These are phyloP conservation scores for Scheffersomyces ergatensis DNA, from an alignment of 805 yeast species.

Conservation along the genomic window DNA sequence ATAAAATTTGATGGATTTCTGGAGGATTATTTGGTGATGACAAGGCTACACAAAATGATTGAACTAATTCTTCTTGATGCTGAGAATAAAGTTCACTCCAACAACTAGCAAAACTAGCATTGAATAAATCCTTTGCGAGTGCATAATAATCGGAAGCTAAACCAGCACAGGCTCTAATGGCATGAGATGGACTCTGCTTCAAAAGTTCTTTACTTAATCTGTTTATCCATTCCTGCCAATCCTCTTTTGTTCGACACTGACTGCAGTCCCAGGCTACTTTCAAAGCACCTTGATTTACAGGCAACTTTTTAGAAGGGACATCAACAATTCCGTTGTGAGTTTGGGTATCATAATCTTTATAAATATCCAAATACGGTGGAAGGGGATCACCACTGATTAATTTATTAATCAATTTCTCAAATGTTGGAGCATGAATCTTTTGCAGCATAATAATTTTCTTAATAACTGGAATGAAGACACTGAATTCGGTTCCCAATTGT, in stretches of 20 bases:
- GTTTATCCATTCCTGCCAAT: constrained; percentile 98
- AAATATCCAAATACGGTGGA: constrained; percentile 71
- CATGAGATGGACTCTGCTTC: constrained; percentile 92
- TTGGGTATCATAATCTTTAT: constrained; percentile 51
- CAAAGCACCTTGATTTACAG: constrained; percentile 61
- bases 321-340: constrained; percentile 54
- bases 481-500: constrained; percentile 82
- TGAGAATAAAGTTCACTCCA: constrained; percentile 91
- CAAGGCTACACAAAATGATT: constrained; percentile 80
- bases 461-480: constrained; percentile 82
- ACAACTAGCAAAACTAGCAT: constrained; percentile 91
- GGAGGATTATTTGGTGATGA: constrained; percentile 93
- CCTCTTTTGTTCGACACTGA: constrained; percentile 85
- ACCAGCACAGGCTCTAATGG: constrained; percentile 87
- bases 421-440: constrained; percentile 66
- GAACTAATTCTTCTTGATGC: constrained; percentile 85
- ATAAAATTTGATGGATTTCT: constrained; percentile 85
- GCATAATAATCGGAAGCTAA: constrained; percentile 86
- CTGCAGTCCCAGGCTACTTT: constrained; percentile 90
- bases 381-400: constrained; percentile 81
- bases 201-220: constrained; percentile 79
- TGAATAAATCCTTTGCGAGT: constrained; percentile 84
- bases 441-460: constrained; percentile 62
- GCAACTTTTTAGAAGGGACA: constrained; percentile 69
- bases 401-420: constrained; percentile 78